These are phyloP conservation scores for Microsporum ferrugineum DNA, from an alignment of 2,329 filamentous ascomycete genomes.

Conservation along the genomic window DNA sequence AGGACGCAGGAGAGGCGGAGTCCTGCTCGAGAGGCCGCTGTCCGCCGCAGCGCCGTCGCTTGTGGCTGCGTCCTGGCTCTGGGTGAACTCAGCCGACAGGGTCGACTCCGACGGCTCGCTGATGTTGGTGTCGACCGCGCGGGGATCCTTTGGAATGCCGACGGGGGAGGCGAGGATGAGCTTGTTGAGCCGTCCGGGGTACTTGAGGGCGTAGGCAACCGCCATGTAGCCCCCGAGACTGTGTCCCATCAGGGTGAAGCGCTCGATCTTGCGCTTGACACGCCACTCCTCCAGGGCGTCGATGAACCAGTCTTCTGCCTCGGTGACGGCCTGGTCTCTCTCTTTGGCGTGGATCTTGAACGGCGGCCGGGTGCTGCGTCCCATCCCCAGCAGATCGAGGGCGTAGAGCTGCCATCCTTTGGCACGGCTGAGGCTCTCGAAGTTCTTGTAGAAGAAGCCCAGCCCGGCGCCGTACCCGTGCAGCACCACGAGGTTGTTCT, in stretches of 20 bases:
- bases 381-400: slow-evolving; percentile 92
- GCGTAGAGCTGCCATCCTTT: slow-evolving; percentile 83
- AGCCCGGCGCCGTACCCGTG: slow-evolving; percentile 94
- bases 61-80: slow-evolving; percentile 47
- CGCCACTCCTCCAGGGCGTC: slow-evolving; percentile 96
- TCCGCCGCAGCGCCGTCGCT: slow-evolving; percentile 16
- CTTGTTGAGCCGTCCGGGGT: slow-evolving; percentile 88
- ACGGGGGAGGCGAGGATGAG: slow-evolving; percentile 90
- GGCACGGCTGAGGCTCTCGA: slow-evolving; percentile 69
- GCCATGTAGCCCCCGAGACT: slow-evolving; percentile 91
- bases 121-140: slow-evolving; percentile 69
- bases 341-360: slow-evolving; percentile 81
- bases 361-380: slow-evolving; percentile 67
- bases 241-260: slow-evolving; percentile 87
- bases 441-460: slow-evolving; percentile 98
- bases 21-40: slow-evolving; percentile 26
- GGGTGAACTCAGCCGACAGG: slow-evolving; percentile 64
- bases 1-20: slow-evolving; percentile 43
- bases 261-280: slow-evolving; percentile 73
- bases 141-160: slow-evolving; percentile 87
- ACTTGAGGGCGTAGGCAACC: slow-evolving; percentile 90
- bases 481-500: slow-evolving; percentile 86
- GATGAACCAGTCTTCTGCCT: slow-evolving; percentile 92
- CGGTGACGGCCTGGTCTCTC: slow-evolving; percentile 64
- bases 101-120: slow-evolving; percentile 65